These are phyloP conservation scores for Eutrema yunnanense DNA, from an alignment of 345 rosid species.

Conservation along the genomic window DNA sequence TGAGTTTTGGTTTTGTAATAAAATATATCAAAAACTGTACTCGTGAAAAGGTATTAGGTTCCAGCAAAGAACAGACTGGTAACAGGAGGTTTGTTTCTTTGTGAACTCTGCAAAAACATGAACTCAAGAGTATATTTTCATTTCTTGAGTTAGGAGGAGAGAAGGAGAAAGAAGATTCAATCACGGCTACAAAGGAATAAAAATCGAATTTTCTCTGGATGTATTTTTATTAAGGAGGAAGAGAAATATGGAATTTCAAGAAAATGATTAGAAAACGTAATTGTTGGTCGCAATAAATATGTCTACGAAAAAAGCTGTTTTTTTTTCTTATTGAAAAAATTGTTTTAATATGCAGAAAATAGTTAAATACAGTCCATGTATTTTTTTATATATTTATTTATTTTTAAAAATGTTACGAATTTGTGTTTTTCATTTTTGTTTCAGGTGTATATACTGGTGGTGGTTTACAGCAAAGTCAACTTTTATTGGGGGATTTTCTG, in stretches of 20 bases:
- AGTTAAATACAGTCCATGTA: not conserved
- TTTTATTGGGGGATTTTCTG: not conserved
- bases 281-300: slow-evolving; percentile 14
- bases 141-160: not conserved
- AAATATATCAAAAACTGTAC: slow-evolving; percentile 7
- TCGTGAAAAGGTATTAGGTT: slow-evolving; percentile 3
- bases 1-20: not conserved
- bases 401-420: not conserved
- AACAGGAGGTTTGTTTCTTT: slow-evolving; percentile 16
- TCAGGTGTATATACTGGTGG: slow-evolving; percentile 15
- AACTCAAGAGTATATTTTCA: not conserved
- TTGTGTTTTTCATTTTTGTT: not conserved
- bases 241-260: slow-evolving; percentile 12
- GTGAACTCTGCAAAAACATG: slow-evolving; percentile 3
- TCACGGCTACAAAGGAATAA: no score
- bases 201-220: not conserved
- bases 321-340: not conserved
- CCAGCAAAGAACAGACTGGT: slow-evolving; percentile 29
- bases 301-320: slow-evolving; percentile 2
- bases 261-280: slow-evolving; percentile 26
- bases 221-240: not conserved
- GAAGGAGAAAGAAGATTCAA: not conserved
- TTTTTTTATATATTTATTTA: not conserved
- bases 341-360: not conserved
- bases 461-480: slow-evolving; percentile 10